Percentiles rank a stretch among this genome's conserved stretches.
Conservation (phyloP, 208 protist genomes). For the Trypanosomatidae sp. region DNA sequence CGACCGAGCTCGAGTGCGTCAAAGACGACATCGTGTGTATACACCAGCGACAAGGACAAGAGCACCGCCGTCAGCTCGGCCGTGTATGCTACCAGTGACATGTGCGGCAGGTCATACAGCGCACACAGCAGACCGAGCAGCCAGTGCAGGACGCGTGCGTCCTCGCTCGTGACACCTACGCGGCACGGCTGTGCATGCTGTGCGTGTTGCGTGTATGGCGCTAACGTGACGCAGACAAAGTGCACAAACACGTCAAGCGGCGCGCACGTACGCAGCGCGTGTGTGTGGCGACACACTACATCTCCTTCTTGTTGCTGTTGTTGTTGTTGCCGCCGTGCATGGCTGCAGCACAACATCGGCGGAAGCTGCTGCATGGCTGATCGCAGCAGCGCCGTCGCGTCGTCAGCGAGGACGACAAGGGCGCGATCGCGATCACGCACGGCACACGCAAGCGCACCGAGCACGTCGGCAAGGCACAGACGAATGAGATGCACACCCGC, state of each 20-base stretch:
- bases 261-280: too few relatives aligned
- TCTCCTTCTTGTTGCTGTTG: too few relatives aligned
- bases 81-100: too few relatives aligned
- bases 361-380: conserved; percentile 22
- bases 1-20: too few relatives aligned
- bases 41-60: too few relatives aligned
- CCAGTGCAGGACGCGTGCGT: conserved; percentile 24
- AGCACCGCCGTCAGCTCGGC: too few relatives aligned
- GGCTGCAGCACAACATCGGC: conserved; percentile 12
- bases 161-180: not conserved
- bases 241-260: conserved; percentile 15
- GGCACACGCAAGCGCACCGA: conserved; percentile 26
- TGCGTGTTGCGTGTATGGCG: conserved; percentile 9
- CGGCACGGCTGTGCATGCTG: not conserved
- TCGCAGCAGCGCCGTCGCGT: conserved; percentile 40
- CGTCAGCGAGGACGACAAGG: conserved; percentile 28
- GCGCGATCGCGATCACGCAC: conserved; percentile 46
- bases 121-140: conserved; percentile 39
- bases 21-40: too few relatives aligned
- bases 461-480: conserved; percentile 30
- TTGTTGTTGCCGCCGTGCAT: too few relatives aligned
- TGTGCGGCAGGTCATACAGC: conserved; percentile 26
- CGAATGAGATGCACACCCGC: conserved; percentile 20
- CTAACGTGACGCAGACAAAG: conserved; percentile 26
- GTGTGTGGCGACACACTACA: too few relatives aligned